Conservation (phyloP, 78 protist genomes). For the Mastigamoeba balamuthi region DNA sequence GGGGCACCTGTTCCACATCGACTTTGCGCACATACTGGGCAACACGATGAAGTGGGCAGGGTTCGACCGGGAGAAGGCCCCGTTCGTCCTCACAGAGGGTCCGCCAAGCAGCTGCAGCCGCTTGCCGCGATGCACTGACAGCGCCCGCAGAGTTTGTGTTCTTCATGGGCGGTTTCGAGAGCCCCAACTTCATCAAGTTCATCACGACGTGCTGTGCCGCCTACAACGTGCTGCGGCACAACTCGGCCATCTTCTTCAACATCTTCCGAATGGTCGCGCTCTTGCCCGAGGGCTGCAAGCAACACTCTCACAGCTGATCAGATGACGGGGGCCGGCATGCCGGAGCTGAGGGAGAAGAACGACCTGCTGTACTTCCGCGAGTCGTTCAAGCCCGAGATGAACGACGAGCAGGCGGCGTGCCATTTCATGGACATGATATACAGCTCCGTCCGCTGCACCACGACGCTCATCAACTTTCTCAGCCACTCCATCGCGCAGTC, state of each 20-base stretch:
- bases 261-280: constrained; percentile 60
- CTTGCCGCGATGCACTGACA: too few relatives aligned
- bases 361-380: too few relatives aligned
- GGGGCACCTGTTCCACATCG: constrained; percentile 89
- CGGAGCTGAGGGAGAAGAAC: too few relatives aligned
- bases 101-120: too few relatives aligned
- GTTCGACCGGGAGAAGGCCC: constrained; percentile 81
- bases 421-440: too few relatives aligned
- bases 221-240: constrained; percentile 59
- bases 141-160: constrained; percentile 69
- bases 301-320: background rate
- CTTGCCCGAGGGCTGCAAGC: background rate
- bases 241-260: constrained; percentile 62
- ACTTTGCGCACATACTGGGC: constrained; percentile 84
- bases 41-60: constrained; percentile 33
- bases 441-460: too few relatives aligned
- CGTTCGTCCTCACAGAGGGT: constrained; percentile 92
- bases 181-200: constrained; percentile 37
- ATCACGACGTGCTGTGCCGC: constrained; percentile 59
- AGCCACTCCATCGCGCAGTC: too few relatives aligned
- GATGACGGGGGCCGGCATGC: constrained; percentile 71
- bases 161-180: constrained; percentile 63
- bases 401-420: too few relatives aligned
- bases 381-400: too few relatives aligned
- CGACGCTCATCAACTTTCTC: too few relatives aligned